Percentiles rank a stretch among this genome's conserved stretches.
These are phyloP conservation scores for Pseudoturritis turrita DNA, from an alignment of 345 rosid species.

Conservation along the genomic window DNA sequence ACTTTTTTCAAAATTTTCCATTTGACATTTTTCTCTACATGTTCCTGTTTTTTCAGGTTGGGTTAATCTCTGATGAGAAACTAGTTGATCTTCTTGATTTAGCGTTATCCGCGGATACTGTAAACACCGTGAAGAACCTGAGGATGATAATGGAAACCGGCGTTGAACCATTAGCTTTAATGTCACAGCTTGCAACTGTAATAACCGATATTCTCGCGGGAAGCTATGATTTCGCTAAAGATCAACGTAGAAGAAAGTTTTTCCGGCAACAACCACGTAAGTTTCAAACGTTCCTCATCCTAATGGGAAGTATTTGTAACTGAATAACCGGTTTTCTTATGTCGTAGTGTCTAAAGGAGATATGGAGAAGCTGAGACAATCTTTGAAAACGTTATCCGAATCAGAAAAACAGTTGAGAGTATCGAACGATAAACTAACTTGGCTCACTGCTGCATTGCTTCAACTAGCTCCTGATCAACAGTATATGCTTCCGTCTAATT, in stretches of 20 bases:
- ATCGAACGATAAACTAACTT: constrained; percentile 85
- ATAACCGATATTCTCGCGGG: constrained; percentile 95
- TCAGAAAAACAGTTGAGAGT: constrained; percentile 94
- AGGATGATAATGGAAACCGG: constrained; percentile 92
- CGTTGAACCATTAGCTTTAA: constrained; percentile 88
- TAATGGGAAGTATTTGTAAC: not conserved
- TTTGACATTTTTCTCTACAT: not conserved
- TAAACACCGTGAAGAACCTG: constrained; percentile 90
- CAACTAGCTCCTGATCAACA: constrained; percentile 99
- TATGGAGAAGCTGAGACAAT: constrained; percentile 93
- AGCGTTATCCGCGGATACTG: constrained; percentile 97
- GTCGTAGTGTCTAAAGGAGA: constrained; percentile 80
- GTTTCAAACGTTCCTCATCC: constrained; percentile 19
- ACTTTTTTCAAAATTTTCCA: not conserved
- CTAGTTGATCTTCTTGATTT: constrained; percentile 97
- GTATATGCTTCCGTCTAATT: constrained; percentile 52
- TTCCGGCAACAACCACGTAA: constrained; percentile 76
- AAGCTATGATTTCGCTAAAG: constrained; percentile 80
- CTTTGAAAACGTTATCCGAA: constrained; percentile 88
- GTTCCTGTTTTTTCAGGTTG: constrained; percentile 54
- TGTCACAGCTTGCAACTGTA: constrained; percentile 98
- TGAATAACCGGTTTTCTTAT: not conserved
- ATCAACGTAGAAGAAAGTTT: constrained; percentile 65
- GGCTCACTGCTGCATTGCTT: constrained; percentile 97
- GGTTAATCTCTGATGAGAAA: constrained; percentile 94